phyloP scores from a whole-genome alignment of 2,329 filamentous ascomycete genomes.

The Sporothrix luriei region DNA sequence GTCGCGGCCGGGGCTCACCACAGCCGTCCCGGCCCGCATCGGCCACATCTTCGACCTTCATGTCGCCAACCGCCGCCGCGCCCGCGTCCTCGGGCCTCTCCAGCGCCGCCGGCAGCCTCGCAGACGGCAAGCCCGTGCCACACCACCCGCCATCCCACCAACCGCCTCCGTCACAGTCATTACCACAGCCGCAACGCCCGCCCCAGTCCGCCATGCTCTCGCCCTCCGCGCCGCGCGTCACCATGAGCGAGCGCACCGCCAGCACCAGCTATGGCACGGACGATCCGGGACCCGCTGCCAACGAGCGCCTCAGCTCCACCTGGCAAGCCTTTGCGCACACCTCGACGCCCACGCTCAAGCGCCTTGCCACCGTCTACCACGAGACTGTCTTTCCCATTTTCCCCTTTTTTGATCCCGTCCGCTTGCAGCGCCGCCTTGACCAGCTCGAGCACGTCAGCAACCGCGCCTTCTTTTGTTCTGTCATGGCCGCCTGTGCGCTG shows the following conservation, averaged over 20 bases:
- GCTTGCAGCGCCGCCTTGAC: conserved; percentile 35
- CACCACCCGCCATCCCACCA: neutral
- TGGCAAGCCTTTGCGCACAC: conserved; percentile 37
- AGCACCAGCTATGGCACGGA: conserved; percentile 28
- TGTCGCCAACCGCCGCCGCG: neutral
- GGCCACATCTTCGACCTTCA: neutral
- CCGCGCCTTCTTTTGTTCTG: conserved; percentile 38
- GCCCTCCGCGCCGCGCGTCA: conserved; percentile 7
- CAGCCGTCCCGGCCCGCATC: conserved; percentile 23
- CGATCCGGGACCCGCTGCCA: conserved; percentile 23
- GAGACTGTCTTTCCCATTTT: conserved; percentile 39
- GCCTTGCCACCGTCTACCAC: conserved; percentile 35
- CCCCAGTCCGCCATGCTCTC: neutral
- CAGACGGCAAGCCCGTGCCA: conserved; percentile 9
- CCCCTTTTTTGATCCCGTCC: conserved; percentile 38
- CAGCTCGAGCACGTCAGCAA: conserved; percentile 37
- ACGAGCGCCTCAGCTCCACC: conserved; percentile 35
- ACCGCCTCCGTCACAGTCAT: neutral
- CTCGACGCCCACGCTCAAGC: conserved; percentile 36
- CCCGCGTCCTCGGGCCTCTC: neutral
- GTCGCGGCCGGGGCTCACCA: conserved; percentile 34
- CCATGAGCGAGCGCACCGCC: conserved; percentile 24
- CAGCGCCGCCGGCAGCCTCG: conserved; percentile 9
- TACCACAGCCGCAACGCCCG: neutral
- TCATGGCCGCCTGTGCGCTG: conserved; percentile 39